Percentiles rank a stretch among this genome's conserved stretches.
Conservation (phyloP, 2,329 filamentous ascomycete genomes). For the Amesomyces nigricolor region DNA sequence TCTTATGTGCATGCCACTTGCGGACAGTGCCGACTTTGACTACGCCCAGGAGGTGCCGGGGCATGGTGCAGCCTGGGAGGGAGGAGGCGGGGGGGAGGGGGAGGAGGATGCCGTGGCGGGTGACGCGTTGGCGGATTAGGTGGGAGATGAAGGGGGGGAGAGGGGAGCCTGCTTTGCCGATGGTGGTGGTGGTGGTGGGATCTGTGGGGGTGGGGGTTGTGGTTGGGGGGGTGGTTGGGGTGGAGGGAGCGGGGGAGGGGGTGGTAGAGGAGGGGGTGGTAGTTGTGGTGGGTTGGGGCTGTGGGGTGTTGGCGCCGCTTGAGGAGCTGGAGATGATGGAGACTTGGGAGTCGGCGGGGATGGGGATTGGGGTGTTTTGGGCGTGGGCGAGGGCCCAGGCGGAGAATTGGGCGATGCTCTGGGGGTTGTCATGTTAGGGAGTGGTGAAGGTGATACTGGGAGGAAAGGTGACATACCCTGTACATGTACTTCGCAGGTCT, state of each 20-base stretch:
- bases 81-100: conserved; percentile 59
- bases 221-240: conserved; percentile 18
- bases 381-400: conserved; percentile 84
- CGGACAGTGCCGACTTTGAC: conserved; percentile 73
- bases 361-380: conserved; percentile 74
- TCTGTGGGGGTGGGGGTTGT: not conserved
- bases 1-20: conserved; percentile 76
- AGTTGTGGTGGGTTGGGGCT: conserved; percentile 8
- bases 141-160: conserved; percentile 73
- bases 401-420: conserved; percentile 78
- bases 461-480: conserved; percentile 41
- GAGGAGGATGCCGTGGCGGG: conserved; percentile 68
- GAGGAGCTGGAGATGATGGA: conserved; percentile 61
- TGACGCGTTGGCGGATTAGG: conserved; percentile 89
- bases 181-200: conserved; percentile 23
- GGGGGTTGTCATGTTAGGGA: not conserved
- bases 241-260: not conserved
- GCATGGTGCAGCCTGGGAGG: conserved; percentile 59
- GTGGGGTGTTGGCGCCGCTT: conserved; percentile 23
- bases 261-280: conserved; percentile 11
- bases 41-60: conserved; percentile 63
- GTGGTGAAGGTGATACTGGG: not conserved
- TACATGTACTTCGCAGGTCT: conserved; percentile 97
- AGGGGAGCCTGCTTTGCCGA: conserved; percentile 83
- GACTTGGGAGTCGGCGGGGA: conserved; percentile 70